Base-by-base conservation (phyloP, 208 protist species). In the Crithidia thermophila region DNA sequence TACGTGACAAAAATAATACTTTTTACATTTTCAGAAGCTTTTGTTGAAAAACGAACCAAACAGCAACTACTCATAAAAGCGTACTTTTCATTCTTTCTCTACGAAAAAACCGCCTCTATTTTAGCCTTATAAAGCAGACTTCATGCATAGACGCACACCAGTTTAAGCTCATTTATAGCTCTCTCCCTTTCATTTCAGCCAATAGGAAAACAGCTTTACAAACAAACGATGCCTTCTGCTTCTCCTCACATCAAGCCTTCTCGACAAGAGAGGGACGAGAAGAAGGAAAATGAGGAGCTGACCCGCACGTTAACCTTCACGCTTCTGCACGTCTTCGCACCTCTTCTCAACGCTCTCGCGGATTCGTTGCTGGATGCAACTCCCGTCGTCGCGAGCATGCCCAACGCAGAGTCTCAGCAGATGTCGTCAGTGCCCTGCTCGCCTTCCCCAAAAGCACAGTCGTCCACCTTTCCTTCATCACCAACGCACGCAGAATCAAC, bases 301-400 rank as follows among this genome's bases (percentile, higher is more conserved):
- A 40, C 40, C 0, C 30, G 20, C 7, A 3, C 5, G 20, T 52
- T 79, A 1, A 39, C 69, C 18, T 37, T 21, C 28, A 49, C 21
- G 23, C 45, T 79, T 39, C 74, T 75, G 36, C 63, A 75, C 11
- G 46, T 75, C 42, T 68, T 75, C 42, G 8, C 25, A 1, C 68
- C 68, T 1, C 42, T 75, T 14, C 25, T 75, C 37, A 39, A 14
- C 47, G n/a, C 33, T 34, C n/a, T 79, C 5, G 53, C 55, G 3
- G 40, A 70, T 25, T 60, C 67, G 16, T 21, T 79, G 18, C 18
- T 6, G 6, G 45, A 39, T 27, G 21, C 30, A 14, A n/a, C 43
- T 37, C 8, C 4, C 36, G 5, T 42, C 31, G 36, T 20, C 34
- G 10, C 4, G 5, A 31, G 21, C 34, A 4, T 16, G n/a, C 20